Evolutionary conservation across 1,284 basidiomycete species (phyloP).

Genomic region (Hemileia vastatrix): DNA sequence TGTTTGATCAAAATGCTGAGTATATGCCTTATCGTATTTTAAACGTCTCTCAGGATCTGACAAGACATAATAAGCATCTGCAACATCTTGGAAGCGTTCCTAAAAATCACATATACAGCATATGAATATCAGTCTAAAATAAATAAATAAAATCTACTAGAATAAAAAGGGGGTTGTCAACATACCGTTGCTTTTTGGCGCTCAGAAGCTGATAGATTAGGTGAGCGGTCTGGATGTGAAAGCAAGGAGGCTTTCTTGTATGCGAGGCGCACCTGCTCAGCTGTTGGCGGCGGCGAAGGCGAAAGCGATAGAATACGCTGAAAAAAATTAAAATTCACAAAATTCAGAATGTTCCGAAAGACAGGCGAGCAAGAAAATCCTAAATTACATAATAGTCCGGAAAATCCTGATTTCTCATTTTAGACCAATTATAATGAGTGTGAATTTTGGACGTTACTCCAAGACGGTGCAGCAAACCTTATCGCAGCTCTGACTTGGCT

Average conservation of each 20-base stretch:
- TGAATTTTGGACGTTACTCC: too few relatives aligned
- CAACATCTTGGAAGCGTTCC: slow-evolving; percentile 51
- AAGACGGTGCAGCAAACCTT: too few relatives aligned
- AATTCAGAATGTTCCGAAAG: too few relatives aligned
- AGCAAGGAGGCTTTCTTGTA: slow-evolving; percentile 12
- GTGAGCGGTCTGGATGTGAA: slow-evolving; percentile 14
- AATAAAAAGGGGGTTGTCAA: background rate
- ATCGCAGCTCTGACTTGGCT: too few relatives aligned
- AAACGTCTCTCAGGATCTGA: slow-evolving; percentile 64
- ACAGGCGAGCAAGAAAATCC: too few relatives aligned
- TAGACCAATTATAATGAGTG: too few relatives aligned
- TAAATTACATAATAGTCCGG: too few relatives aligned
- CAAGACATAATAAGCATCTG: slow-evolving; percentile 92
- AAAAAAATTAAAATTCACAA: too few relatives aligned
- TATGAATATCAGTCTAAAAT: background rate
- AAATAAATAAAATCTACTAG: background rate
- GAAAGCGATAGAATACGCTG: slow-evolving; percentile 7
- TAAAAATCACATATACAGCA: background rate
- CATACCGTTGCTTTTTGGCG: background rate
- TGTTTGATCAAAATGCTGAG: slow-evolving; percentile 43
- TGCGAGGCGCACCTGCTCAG: slow-evolving; percentile 5
- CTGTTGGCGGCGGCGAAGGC: background rate
- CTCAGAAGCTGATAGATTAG: slow-evolving; percentile 12
- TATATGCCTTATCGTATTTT: slow-evolving; percentile 66
- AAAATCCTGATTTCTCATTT: too few relatives aligned